phyloP scores from a whole-genome alignment of 2,329 filamentous ascomycete species.

The Colletotrichum sp. region DNA sequence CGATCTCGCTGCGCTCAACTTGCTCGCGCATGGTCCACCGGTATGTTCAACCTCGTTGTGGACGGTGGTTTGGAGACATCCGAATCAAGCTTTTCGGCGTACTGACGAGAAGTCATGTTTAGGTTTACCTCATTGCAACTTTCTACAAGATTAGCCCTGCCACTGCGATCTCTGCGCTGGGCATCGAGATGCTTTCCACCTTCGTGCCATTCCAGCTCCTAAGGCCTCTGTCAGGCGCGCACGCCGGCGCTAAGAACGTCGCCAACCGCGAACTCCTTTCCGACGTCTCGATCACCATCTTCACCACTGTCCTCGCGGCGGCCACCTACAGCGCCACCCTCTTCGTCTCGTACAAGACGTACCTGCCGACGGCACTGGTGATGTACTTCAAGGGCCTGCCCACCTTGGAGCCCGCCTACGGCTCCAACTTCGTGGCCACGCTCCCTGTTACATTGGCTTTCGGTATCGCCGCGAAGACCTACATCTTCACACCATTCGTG shows the following conservation, averaged over 20 bases:
- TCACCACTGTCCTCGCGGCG: conserved; percentile 72
- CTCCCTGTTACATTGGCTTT: conserved; percentile 63
- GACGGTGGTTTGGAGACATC: not conserved
- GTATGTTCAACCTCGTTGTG: conserved; percentile 44
- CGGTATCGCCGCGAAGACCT: conserved; percentile 74
- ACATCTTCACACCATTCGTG: conserved; percentile 77
- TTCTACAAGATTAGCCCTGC: conserved; percentile 76
- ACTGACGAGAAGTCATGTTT: not conserved
- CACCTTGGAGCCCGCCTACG: conserved; percentile 71
- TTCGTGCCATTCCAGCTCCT: conserved; percentile 78
- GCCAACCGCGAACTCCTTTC: conserved; percentile 69
- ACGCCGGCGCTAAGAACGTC: conserved; percentile 56
- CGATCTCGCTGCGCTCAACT: conserved; percentile 68
- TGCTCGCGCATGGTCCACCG: conserved; percentile 77
- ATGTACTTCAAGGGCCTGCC: conserved; percentile 76
- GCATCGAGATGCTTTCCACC: conserved; percentile 72
- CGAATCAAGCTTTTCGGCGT: not conserved
- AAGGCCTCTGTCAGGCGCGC: conserved; percentile 68
- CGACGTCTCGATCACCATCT: conserved; percentile 65
- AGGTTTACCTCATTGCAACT: conserved; percentile 75
- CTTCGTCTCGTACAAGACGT: conserved; percentile 70
- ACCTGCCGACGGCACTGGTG: conserved; percentile 75
- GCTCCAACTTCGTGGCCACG: conserved; percentile 64
- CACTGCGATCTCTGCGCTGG: conserved; percentile 65
- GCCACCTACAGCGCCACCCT: conserved; percentile 78